A percentile compares a stretch with the other conserved stretches of the same genome.
Conservation (phyloP, 345 rosid species). For the Heritiera fomes region DNA sequence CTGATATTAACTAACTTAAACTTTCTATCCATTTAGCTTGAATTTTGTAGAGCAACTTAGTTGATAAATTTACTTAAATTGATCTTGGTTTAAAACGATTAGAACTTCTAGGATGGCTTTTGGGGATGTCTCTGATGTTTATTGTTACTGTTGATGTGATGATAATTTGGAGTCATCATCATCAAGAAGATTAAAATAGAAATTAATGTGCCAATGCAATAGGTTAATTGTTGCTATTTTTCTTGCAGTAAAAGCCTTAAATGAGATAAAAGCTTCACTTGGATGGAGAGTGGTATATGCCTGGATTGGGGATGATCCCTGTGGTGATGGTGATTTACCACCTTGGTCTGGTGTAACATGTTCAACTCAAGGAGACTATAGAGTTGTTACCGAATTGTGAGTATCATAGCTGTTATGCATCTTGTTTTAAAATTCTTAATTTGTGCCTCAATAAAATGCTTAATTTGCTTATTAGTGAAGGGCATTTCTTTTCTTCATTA, state of each 20-base stretch:
- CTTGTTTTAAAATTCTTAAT: not conserved
- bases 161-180: not conserved
- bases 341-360: slow-evolving; percentile 98
- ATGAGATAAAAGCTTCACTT: slow-evolving; percentile 90
- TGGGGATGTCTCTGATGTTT: not conserved
- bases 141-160: not conserved
- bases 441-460: not conserved
- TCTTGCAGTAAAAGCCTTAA: slow-evolving; percentile 81
- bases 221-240: not conserved
- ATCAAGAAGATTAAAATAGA: not conserved
- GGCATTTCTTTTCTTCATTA: not conserved
- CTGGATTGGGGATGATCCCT: slow-evolving; percentile 99
- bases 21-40: not conserved
- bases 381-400: slow-evolving; percentile 87
- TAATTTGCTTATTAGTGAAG: not conserved
- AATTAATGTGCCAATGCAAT: not conserved
- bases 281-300: slow-evolving; percentile 98
- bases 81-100: not conserved
- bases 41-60: not conserved
- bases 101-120: not conserved
- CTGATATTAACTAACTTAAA: not conserved
- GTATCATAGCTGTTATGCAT: slow-evolving; percentile 1
- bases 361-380: slow-evolving; percentile 78
- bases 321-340: slow-evolving; percentile 80
- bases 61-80: not conserved